Base-by-base conservation (phyloP, 164 flowering plant genomes). In the Aristolochia fimbriata region DNA sequence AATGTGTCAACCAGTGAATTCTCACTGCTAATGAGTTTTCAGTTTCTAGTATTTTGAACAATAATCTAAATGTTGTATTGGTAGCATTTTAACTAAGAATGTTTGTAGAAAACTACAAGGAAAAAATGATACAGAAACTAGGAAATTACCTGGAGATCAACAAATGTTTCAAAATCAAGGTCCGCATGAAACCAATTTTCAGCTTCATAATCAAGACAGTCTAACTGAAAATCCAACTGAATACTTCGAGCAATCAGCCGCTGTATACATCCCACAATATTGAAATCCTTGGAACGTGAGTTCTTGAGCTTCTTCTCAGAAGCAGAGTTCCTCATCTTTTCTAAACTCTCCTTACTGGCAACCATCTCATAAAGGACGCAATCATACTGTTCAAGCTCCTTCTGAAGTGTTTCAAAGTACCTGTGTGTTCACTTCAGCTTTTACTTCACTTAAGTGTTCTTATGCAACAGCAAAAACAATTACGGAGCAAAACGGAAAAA, bases 321-420 rank as follows among this genome's bases (percentile, higher is more conserved):
- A 53, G 64, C 59, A 51, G 72, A 59, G 23, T 68, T 82, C 72
- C 75, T 77, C 73, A 85, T 79, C 52, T 72, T 83, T 57, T 87
- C 90, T 78, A 93, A 75, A 71, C 81, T 88, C 74, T 90, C 99
- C 65, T 80, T 84, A 70, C 96, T 86, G 8, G 97, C 81, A 33
- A 93, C 97, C 97, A 93, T 93, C 85, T 93, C 99, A 73, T 84
- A 93, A 41, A 93, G 91, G 50, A 93, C 87, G 69, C 92, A 90
- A 57, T 93, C 96, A 71, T 88, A 93, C 50, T 68, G 37, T 51
- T 83, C 89, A 60, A 93, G 92, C 64, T 81, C 91, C 73, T 86
- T 79, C 71, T 90, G 96, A 19, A 93, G 83, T 21, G 80, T 73
- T 12, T 57, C 65, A 57, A 93, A 93, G 73, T 93, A 93, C 77